Evolutionary conservation across 306 rosid genomes (phyloP).

Genomic region (Fagus crenata): DNA sequence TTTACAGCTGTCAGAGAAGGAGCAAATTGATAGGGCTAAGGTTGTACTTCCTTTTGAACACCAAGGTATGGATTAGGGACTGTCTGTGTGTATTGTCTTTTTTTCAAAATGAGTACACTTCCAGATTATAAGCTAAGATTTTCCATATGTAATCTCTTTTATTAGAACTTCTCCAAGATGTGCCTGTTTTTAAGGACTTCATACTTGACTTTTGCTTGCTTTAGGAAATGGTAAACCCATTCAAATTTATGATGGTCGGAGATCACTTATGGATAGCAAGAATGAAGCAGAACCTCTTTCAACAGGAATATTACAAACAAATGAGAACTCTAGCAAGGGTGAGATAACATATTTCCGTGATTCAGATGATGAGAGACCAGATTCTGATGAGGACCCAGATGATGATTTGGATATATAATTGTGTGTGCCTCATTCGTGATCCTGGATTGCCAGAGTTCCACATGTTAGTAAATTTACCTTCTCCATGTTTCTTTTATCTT

Average conservation of each 20-base stretch:
- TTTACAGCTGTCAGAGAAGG: constrained; percentile 91
- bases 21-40: constrained; percentile 74
- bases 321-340: constrained; percentile 59
- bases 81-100: neutral
- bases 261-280: constrained; percentile 50
- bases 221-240: constrained; percentile 77
- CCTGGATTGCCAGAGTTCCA: neutral
- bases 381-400: constrained; percentile 97
- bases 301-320: constrained; percentile 26
- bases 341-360: constrained; percentile 89
- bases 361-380: constrained; percentile 97
- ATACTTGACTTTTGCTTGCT: constrained; percentile 19
- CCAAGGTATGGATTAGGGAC: constrained; percentile 59
- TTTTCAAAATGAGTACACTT: neutral
- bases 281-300: constrained; percentile 38
- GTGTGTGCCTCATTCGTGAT: neutral
- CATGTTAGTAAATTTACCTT: constrained; percentile 7
- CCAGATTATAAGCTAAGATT: neutral
- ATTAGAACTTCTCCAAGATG: constrained; percentile 7
- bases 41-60: constrained; percentile 97
- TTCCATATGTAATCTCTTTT: neutral
- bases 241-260: constrained; percentile 86
- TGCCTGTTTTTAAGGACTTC: neutral
- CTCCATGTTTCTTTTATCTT: neutral
- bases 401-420: constrained; percentile 87